Conservation (phyloP, 2,329 filamentous ascomycete genomes). For the Ophiostoma fasciatum region DNA sequence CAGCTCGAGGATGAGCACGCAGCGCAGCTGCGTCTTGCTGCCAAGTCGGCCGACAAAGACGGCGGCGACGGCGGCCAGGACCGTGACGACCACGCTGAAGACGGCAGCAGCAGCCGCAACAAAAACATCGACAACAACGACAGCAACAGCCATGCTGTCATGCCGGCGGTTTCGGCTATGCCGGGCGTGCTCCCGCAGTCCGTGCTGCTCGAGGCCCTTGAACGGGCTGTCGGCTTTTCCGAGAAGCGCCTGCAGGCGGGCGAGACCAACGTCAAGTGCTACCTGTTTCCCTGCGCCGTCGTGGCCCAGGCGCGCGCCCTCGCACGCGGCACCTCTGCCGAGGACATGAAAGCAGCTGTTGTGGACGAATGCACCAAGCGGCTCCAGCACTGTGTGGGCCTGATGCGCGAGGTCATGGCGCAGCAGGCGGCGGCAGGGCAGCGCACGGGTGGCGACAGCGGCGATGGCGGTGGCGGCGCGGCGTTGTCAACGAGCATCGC, state of each 20-base stretch:
- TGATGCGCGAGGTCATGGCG: constrained; percentile 20
- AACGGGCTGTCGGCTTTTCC: constrained; percentile 5
- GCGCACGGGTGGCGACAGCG: background rate
- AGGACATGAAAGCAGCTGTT: constrained; percentile 20
- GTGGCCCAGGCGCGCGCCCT: constrained; percentile 28
- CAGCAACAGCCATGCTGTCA: background rate
- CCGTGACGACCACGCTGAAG: no score
- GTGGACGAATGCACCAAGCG: constrained; percentile 24
- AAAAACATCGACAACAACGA: background rate
- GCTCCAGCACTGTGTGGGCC: constrained; percentile 17
- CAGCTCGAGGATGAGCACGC: constrained; percentile 26
- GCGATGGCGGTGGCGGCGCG: background rate
- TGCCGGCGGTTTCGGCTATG: no score
- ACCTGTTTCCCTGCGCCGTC: constrained; percentile 26
- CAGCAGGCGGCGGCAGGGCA: constrained; percentile 1
- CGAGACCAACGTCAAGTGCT: constrained; percentile 41
- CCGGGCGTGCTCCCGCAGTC: constrained; percentile 9
- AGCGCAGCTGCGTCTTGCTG: constrained; percentile 12
- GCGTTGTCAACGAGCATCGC: background rate
- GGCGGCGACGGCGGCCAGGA: background rate
- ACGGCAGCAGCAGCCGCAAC: background rate
- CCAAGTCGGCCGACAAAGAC: background rate
- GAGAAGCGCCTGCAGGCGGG: constrained; percentile 10
- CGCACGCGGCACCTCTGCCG: constrained; percentile 19
- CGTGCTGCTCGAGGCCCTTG: constrained; percentile 9